These are phyloP conservation scores for Talaromyces pinophilus DNA, from an alignment of 2,329 filamentous ascomycete genomes.

Conservation along the genomic window DNA sequence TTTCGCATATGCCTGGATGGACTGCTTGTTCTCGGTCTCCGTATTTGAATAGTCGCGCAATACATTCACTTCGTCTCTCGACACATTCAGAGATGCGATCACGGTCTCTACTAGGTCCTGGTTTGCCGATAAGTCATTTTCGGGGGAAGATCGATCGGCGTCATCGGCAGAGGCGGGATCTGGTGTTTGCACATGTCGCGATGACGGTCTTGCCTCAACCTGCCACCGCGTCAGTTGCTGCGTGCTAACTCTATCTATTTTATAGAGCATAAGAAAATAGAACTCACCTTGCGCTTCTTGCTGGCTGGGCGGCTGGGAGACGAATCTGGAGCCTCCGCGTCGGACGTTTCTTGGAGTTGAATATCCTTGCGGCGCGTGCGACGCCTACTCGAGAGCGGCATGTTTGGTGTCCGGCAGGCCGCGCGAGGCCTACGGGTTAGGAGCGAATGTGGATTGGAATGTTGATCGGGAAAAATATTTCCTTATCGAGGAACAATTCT, in stretches of 20 bases:
- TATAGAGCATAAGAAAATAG: not conserved
- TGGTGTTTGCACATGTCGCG: slow-evolving; percentile 36
- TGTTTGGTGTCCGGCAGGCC: slow-evolving; percentile 27
- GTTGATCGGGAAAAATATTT: not conserved
- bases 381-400: slow-evolving; percentile 48
- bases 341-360: slow-evolving; percentile 47
- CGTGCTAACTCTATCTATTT: not conserved
- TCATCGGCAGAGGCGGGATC: slow-evolving; percentile 42
- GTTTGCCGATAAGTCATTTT: slow-evolving; percentile 45
- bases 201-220: slow-evolving; percentile 38
- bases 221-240: slow-evolving; percentile 23
- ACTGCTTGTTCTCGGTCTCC: slow-evolving; percentile 48
- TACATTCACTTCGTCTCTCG: slow-evolving; percentile 49
- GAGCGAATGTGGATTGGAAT: not conserved
- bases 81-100: slow-evolving; percentile 48
- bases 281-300: slow-evolving; percentile 52
- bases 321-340: slow-evolving; percentile 50
- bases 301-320: slow-evolving; percentile 50
- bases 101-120: slow-evolving; percentile 51
- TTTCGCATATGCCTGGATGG: slow-evolving; percentile 53
- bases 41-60: slow-evolving; percentile 49
- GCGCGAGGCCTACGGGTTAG: not conserved
- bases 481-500: not conserved
- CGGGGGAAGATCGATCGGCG: slow-evolving; percentile 44
- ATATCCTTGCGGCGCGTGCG: slow-evolving; percentile 50